Conservation (phyloP, 2,329 filamentous ascomycete genomes). For the Penicillium sp. region DNA sequence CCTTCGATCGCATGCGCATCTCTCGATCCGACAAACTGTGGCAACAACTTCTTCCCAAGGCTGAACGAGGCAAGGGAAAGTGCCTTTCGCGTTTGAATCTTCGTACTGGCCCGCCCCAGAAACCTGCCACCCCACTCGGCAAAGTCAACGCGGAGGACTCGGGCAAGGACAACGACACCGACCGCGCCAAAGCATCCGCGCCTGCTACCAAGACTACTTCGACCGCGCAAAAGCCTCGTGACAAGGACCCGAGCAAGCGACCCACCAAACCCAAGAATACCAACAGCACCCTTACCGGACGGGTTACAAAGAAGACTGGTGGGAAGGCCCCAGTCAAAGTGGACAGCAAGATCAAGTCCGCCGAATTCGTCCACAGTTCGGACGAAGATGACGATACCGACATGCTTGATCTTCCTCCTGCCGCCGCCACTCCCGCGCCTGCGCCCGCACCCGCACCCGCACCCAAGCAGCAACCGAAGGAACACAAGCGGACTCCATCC, state of each 20-base stretch:
- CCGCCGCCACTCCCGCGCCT: conserved; percentile 4
- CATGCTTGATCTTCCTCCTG: conserved; percentile 37
- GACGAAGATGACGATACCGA: conserved; percentile 45
- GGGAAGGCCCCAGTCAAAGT: conserved; percentile 37
- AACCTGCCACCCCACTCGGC: background rate
- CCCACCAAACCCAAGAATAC: conserved; percentile 48
- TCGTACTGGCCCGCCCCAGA: conserved; percentile 14
- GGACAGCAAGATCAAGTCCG: conserved; percentile 52
- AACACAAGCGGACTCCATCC: conserved; percentile 15
- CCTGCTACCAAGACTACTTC: conserved; percentile 28
- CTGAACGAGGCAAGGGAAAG: conserved; percentile 62
- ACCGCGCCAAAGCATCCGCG: conserved; percentile 31
- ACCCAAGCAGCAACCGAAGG: conserved; percentile 20
- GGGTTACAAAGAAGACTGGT: conserved; percentile 47
- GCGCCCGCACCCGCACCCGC: conserved; percentile 6
- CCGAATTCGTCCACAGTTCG: conserved; percentile 54
- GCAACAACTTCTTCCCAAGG: conserved; percentile 60
- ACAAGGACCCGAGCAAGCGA: conserved; percentile 38
- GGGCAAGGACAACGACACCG: conserved; percentile 40
- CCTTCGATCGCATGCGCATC: conserved; percentile 61
- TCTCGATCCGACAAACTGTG: conserved; percentile 60
- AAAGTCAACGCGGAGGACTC: conserved; percentile 40
- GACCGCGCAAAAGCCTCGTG: conserved; percentile 36
- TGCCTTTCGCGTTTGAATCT: conserved; percentile 59
- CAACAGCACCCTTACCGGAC: conserved; percentile 48